phyloP scores from a whole-genome alignment of 2,329 filamentous ascomycete genomes.

The Neonectria ditissima region DNA sequence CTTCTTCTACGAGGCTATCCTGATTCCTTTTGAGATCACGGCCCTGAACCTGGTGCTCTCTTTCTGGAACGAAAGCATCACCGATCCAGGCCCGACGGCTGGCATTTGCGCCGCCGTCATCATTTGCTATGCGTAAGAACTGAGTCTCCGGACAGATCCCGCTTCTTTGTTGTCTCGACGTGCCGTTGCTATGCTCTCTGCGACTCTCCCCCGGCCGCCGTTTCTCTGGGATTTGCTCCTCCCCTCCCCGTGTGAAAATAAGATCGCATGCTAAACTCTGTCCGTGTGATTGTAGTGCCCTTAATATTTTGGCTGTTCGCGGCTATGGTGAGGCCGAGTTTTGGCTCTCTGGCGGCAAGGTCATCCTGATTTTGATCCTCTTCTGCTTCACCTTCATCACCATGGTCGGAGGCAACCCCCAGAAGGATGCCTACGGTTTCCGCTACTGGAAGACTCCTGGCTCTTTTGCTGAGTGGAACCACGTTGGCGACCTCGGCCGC shows the following conservation, averaged over 20 bases:
- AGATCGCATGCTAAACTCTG: slow-evolving; percentile 45
- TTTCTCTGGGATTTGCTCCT: slow-evolving; percentile 19
- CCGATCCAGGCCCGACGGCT: slow-evolving; percentile 76
- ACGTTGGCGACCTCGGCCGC: slow-evolving; percentile 70
- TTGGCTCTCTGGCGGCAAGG: slow-evolving; percentile 71
- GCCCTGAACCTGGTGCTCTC: slow-evolving; percentile 58
- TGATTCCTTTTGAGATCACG: slow-evolving; percentile 59
- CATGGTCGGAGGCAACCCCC: slow-evolving; percentile 82
- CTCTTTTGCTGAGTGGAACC: slow-evolving; percentile 64
- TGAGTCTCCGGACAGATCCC: slow-evolving; percentile 2
- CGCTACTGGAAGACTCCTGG: slow-evolving; percentile 68
- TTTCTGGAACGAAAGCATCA: slow-evolving; percentile 53
- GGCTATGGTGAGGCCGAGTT: slow-evolving; percentile 81
- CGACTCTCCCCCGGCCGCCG: neutral
- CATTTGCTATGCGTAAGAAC: slow-evolving; percentile 66
- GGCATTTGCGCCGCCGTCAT: slow-evolving; percentile 68
- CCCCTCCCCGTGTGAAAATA: slow-evolving; percentile 6
- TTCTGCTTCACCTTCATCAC: slow-evolving; percentile 83
- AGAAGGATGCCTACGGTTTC: slow-evolving; percentile 76
- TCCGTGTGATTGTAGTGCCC: slow-evolving; percentile 51
- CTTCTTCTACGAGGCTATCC: slow-evolving; percentile 58
- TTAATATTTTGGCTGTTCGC: slow-evolving; percentile 75
- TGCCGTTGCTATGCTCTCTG: slow-evolving; percentile 18
- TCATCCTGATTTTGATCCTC: slow-evolving; percentile 74
- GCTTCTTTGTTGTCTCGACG: slow-evolving; percentile 19